Conservation (phyloP, 2,329 filamentous ascomycete species). For the Penicillium sp. region DNA sequence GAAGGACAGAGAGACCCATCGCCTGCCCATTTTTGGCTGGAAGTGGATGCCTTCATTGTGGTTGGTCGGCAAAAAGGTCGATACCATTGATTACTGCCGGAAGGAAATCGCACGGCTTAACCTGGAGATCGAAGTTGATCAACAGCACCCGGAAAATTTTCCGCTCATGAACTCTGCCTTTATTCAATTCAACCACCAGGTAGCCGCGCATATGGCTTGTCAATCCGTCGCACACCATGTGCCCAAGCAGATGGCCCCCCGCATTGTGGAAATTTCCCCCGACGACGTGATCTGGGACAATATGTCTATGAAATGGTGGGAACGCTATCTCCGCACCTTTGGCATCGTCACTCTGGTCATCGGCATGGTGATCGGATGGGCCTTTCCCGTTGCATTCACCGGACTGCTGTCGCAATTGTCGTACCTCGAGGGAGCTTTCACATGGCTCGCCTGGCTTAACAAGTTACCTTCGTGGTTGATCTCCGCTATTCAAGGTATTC, state of each 20-base stretch:
- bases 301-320: conserved; percentile 95
- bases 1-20: conserved; percentile 83
- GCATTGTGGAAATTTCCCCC: conserved; percentile 90
- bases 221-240: conserved; percentile 89
- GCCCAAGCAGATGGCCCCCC: conserved; percentile 89
- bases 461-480: conserved; percentile 62
- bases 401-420: conserved; percentile 78
- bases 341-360: conserved; percentile 66
- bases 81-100: conserved; percentile 90
- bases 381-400: conserved; percentile 86
- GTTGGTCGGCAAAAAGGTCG: conserved; percentile 82
- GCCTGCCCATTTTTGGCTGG: conserved; percentile 63
- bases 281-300: conserved; percentile 96
- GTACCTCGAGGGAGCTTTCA: conserved; percentile 63
- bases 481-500: conserved; percentile 77
- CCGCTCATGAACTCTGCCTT: conserved; percentile 96
- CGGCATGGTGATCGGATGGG: conserved; percentile 84
- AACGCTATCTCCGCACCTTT: conserved; percentile 72
- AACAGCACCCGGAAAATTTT: conserved; percentile 80
- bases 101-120: conserved; percentile 85
- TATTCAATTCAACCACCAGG: conserved; percentile 97
- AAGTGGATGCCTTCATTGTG: conserved; percentile 78
- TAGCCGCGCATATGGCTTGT: conserved; percentile 97
- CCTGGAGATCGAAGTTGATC: conserved; percentile 87
- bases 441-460: conserved; percentile 71